A percentile compares a stretch with the other conserved stretches of the same genome.
phyloP scores from a whole-genome alignment of 2,329 filamentous ascomycete genomes.

The Sclerotinia subarctica region DNA sequence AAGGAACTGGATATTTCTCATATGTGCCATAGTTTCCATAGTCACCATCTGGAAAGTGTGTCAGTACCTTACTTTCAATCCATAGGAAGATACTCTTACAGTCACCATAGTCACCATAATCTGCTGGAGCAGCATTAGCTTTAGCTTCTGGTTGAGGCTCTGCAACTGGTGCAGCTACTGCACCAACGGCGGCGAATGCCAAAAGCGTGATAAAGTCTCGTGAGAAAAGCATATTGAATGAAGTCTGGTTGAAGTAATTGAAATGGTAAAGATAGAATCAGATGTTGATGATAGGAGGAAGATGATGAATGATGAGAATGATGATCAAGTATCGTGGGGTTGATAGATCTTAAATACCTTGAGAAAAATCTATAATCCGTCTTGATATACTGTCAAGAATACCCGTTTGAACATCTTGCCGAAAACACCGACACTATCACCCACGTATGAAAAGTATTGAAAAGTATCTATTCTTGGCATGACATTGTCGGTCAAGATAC shows the following conservation, averaged over 20 bases:
- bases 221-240: constrained; percentile 21
- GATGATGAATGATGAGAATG: constrained; percentile 1
- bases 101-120: constrained; percentile 15
- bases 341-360: constrained; percentile 11
- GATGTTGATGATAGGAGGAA: neutral
- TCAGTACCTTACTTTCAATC: neutral
- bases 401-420: neutral
- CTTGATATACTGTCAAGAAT: neutral
- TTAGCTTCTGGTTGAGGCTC: constrained; percentile 15
- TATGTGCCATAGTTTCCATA: constrained; percentile 19
- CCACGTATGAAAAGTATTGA: neutral
- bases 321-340: constrained; percentile 1
- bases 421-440: neutral
- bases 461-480: neutral
- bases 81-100: neutral
- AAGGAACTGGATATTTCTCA: constrained; percentile 6
- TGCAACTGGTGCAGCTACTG: constrained; percentile 13
- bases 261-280: neutral
- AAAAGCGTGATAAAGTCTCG: constrained; percentile 16
- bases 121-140: constrained; percentile 4
- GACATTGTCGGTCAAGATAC: neutral
- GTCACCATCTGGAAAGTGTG: neutral
- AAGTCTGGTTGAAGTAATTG: neutral
- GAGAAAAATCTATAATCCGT: neutral
- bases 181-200: constrained; percentile 14